Percentiles rank a stretch among this genome's conserved stretches.
Evolutionary conservation across 768 basidiomycete genomes (phyloP).

Genomic region (Crepidotus variabilis): DNA sequence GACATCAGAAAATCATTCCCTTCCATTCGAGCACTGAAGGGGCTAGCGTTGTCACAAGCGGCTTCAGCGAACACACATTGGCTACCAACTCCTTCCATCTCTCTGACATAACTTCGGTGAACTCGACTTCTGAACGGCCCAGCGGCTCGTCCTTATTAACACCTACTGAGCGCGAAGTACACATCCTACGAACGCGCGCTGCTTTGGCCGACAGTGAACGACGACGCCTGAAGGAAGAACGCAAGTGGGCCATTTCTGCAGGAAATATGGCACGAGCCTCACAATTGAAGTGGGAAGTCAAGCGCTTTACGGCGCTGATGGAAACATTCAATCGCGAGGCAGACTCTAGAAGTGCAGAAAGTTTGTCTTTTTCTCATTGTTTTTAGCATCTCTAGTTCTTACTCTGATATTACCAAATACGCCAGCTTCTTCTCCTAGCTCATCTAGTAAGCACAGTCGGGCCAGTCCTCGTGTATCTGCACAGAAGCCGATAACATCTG

Average conservation of each 20-base stretch:
- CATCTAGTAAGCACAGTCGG: background rate
- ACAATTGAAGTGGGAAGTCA: conserved; percentile 83
- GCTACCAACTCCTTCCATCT: conserved; percentile 25
- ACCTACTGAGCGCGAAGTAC: conserved; percentile 71
- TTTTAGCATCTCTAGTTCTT: background rate
- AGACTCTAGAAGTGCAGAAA: conserved; percentile 62
- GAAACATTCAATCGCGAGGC: conserved; percentile 80
- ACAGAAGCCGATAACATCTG: background rate
- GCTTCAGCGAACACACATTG: conserved; percentile 17
- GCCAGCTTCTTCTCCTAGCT: background rate
- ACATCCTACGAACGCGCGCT: conserved; percentile 69
- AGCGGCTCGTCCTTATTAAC: conserved; percentile 56
- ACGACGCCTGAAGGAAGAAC: conserved; percentile 79
- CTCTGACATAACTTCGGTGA: conserved; percentile 66
- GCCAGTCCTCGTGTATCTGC: background rate
- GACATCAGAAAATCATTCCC: conserved; percentile 40
- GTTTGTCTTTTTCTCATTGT: conserved; percentile 30
- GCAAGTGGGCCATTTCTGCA: conserved; percentile 81
- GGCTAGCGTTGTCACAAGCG: conserved; percentile 26
- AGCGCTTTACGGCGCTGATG: conserved; percentile 74
- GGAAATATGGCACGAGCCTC: conserved; percentile 71
- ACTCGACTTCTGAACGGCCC: conserved; percentile 63
- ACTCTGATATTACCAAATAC: background rate
- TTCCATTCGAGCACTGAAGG: conserved; percentile 39
- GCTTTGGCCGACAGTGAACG: conserved; percentile 81